Conservation (phyloP, 306 rosid species). For the Vicia faba region DNA sequence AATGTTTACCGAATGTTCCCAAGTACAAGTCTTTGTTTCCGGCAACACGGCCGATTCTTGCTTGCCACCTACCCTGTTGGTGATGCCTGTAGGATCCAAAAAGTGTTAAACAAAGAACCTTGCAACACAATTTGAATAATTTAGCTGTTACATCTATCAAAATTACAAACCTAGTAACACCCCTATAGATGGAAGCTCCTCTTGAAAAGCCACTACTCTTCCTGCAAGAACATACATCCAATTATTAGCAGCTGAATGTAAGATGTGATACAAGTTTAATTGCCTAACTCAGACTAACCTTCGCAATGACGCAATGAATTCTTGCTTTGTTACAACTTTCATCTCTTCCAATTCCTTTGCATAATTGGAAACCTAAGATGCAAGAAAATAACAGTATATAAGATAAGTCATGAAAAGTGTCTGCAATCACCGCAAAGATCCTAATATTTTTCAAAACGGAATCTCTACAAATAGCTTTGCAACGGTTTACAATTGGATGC, state of each 20-base stretch:
- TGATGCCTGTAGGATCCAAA: slow-evolving; percentile 68
- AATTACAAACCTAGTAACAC: slow-evolving; percentile 78
- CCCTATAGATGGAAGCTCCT: slow-evolving; percentile 93
- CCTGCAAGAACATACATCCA: slow-evolving; percentile 45
- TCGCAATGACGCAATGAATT: slow-evolving; percentile 90
- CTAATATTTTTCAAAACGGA: neutral
- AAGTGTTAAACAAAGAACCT: neutral
- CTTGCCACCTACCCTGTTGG: slow-evolving; percentile 99
- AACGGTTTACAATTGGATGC: neutral
- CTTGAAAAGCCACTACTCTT: slow-evolving; percentile 97
- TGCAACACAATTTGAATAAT: neutral
- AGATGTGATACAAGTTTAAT: neutral
- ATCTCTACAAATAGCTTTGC: neutral
- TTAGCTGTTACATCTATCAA: neutral
- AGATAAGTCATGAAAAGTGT: neutral
- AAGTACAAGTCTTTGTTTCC: slow-evolving; percentile 95
- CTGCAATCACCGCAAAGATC: neutral
- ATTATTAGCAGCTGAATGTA: neutral
- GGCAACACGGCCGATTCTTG: slow-evolving; percentile 98
- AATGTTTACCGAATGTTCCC: slow-evolving; percentile 79
- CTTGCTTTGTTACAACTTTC: slow-evolving; percentile 90
- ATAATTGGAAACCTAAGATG: slow-evolving; percentile 67
- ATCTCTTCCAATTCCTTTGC: slow-evolving; percentile 83
- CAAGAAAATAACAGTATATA: neutral
- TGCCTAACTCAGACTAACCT: slow-evolving; percentile 46